Evolutionary conservation across 495 filamentous ascomycete species (phyloP), one percentile per base, ranked within the genome.

Genomic region (Lophiostoma macrostomum): DNA sequence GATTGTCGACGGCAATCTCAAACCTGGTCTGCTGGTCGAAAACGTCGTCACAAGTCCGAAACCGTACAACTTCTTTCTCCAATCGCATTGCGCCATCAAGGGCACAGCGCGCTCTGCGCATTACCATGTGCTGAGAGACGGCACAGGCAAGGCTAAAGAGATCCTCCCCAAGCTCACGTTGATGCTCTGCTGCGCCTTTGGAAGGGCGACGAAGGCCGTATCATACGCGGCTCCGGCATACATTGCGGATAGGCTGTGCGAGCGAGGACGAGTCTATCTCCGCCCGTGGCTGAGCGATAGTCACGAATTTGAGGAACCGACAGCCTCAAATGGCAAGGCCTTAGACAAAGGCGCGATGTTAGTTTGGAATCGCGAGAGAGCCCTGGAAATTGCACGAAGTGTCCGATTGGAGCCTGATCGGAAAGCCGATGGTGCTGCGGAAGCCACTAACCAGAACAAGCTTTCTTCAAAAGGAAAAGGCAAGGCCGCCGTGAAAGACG

Each of bases 41-140:
- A 4, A 47, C 4, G 18, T 37, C 25, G 31, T 45, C 6, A 46
- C 40, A 14, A 13, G 5, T 23, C 40, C 40, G 5, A 19, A 11
- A 18, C 4, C 5, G 11, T 7, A 46, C 51, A 54, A 54, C 30
- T 54, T 54, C 41, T 47, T 41, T 16, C 48, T 52, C 1, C 48
- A 52, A 28, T 52, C 36, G 5, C 35, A 52, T 25, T 10, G 4
- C 27, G 36, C 48, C 14, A 23, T 50, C 6, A 16, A 50, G 19
- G 31, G 46, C 6, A 50, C 31, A 13, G 46, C 46, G 10, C 31
- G 23, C n/a, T 50, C 46, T 3, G 46, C 46, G 19, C 31, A 38
- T 25, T 50, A 50, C 31, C 16, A 27, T 23, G 46, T 27, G 19
- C 32, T 27, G 10, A n/a, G 12, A 18, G 57, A 39, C 29, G 58